Conservation (phyloP, 2,329 filamentous ascomycete species). For the Sporothrix globosa region DNA sequence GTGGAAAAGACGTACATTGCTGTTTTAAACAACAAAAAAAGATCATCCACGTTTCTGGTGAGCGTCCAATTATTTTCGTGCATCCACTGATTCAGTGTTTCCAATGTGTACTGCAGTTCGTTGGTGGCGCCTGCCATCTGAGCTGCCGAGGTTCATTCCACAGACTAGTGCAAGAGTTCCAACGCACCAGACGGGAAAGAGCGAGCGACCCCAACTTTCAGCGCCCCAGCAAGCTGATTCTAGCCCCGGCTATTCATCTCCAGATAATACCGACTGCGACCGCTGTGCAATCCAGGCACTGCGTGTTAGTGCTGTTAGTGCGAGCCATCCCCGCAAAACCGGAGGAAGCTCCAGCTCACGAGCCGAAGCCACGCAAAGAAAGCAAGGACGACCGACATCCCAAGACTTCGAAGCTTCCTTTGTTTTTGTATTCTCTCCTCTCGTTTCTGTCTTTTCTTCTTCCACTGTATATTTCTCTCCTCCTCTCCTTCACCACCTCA, state of each 20-base stretch:
- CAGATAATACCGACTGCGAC: not conserved
- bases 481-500: not conserved
- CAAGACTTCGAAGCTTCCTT: not conserved
- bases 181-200: not conserved
- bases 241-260: conserved; percentile 18
- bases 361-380: conserved; percentile 5
- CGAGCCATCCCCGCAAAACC: conserved; percentile 11
- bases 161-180: not conserved
- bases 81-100: conserved; percentile 13
- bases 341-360: conserved; percentile 9
- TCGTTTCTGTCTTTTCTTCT: not conserved
- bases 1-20: not conserved
- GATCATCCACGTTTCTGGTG: not conserved
- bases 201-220: not conserved
- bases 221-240: not conserved
- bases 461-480: not conserved
- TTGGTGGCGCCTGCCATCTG: not conserved
- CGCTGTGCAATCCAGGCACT: not conserved
- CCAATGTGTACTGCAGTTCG: too few species aligned
- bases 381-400: conserved; percentile 1
- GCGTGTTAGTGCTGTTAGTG: not conserved
- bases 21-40: not conserved
- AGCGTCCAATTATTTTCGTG: not conserved
- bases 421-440: not conserved
- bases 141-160: not conserved